These are phyloP conservation scores for Diaporthe sp. DNA, from an alignment of 2,329 filamentous ascomycete species.

Conservation along the genomic window DNA sequence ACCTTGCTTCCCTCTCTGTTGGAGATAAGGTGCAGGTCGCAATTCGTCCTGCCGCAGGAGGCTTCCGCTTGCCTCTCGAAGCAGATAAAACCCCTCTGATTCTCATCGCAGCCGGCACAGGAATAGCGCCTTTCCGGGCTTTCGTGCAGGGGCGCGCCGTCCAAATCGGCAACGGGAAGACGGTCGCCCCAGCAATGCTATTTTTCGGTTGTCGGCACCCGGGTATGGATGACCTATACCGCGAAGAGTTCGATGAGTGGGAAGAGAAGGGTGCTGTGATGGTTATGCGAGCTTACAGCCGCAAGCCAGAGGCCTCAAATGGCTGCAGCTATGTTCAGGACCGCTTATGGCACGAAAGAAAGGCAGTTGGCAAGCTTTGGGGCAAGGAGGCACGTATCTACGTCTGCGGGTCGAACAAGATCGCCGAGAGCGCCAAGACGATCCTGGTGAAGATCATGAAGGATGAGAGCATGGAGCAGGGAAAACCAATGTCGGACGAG, in stretches of 20 bases:
- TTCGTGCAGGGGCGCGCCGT: conserved; percentile 71
- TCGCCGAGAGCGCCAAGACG: too few species aligned
- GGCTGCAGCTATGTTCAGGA: conserved; percentile 30
- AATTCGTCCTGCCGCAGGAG: conserved; percentile 52
- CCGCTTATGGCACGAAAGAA: neutral
- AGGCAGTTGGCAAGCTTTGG: too few species aligned
- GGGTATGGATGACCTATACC: conserved; percentile 47
- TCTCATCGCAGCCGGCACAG: conserved; percentile 64
- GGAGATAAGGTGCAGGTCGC: conserved; percentile 62
- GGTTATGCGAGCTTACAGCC: neutral
- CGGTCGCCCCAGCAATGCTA: conserved; percentile 56
- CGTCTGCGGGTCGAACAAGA: too few species aligned
- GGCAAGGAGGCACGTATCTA: too few species aligned
- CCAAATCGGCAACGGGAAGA: conserved; percentile 75
- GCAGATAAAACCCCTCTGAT: conserved; percentile 60
- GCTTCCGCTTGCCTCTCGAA: conserved; percentile 61
- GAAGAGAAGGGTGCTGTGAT: conserved; percentile 83
- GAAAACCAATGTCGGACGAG: too few species aligned
- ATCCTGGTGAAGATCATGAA: too few species aligned
- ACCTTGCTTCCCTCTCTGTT: conserved; percentile 60
- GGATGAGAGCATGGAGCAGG: too few species aligned
- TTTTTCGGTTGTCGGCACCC: conserved; percentile 53
- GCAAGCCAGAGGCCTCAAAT: neutral
- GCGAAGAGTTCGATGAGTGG: conserved; percentile 39
- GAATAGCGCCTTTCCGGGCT: conserved; percentile 71